Conservation (phyloP, 1,284 basidiomycete genomes). For the Ceratobasidium sp. region DNA sequence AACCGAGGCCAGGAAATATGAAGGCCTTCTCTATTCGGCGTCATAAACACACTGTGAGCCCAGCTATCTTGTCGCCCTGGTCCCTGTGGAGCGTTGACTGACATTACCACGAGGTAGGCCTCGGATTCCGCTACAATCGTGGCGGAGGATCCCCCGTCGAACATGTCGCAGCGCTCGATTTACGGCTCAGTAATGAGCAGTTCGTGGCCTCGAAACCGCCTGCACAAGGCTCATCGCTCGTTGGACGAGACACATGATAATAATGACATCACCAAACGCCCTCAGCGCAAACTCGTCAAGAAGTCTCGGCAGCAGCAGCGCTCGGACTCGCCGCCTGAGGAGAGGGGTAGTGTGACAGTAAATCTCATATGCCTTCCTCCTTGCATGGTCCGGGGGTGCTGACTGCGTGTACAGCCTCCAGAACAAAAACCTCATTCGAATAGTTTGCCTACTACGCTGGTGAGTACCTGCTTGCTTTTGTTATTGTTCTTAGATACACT, state of each 20-base stretch:
- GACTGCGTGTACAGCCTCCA: constrained; percentile 26
- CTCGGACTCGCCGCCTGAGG: constrained; percentile 28
- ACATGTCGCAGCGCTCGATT: constrained; percentile 23
- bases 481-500: not conserved
- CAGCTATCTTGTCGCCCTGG: not conserved
- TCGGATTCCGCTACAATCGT: constrained; percentile 34
- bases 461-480: constrained; percentile 7
- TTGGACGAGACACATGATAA: constrained; percentile 29
- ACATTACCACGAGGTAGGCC: constrained; percentile 9
- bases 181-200: constrained; percentile 21
- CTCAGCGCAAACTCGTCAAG: constrained; percentile 28
- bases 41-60: constrained; percentile 31
- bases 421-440: constrained; percentile 27
- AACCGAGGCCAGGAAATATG: constrained; percentile 18
- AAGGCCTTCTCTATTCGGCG: constrained; percentile 30
- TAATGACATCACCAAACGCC: constrained; percentile 16
- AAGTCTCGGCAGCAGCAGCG: constrained; percentile 24
- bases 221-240: constrained; percentile 31
- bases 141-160: constrained; percentile 12
- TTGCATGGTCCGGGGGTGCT: not conserved
- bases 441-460: constrained; percentile 14
- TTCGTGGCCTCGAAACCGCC: constrained; percentile 23
- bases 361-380: not conserved
- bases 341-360: constrained; percentile 14
- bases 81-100: constrained; percentile 3